Percentiles rank a stretch among this genome's conserved stretches.
These are phyloP conservation scores for Liriodendron chinense DNA, from an alignment of 164 flowering plant genomes.

Conservation along the genomic window DNA sequence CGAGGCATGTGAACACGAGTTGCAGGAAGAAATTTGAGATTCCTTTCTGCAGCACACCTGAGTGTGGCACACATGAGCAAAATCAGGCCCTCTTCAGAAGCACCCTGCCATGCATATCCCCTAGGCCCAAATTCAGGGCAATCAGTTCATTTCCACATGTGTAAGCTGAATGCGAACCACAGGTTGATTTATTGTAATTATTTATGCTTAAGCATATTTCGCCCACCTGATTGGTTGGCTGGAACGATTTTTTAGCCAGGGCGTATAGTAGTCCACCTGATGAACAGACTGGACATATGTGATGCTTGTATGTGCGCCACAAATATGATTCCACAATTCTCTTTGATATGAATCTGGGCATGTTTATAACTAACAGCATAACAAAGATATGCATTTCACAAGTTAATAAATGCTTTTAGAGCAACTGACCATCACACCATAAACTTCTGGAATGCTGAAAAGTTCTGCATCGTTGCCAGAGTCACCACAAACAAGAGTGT, in stretches of 20 bases:
- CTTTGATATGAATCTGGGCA: neutral
- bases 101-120: neutral
- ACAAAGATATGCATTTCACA: too few relatives aligned
- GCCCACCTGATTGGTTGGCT: neutral
- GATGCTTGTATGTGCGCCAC: neutral
- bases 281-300: neutral
- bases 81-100: neutral
- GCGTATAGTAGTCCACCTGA: neutral
- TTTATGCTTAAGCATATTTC: neutral
- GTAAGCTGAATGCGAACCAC: neutral
- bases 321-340: neutral
- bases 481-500: constrained; percentile 84
- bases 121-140: neutral
- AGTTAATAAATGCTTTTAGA: neutral
- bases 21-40: neutral
- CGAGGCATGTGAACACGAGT: neutral
- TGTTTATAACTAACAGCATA: neutral
- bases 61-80: neutral
- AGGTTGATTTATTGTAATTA: neutral
- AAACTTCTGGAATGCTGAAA: constrained; percentile 75
- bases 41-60: neutral
- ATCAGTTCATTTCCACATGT: neutral
- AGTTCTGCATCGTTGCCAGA: constrained; percentile 94
- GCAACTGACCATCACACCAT: constrained; percentile 82
- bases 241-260: neutral